Conservation (phyloP, 495 filamentous ascomycete genomes). For the Cairneyella variabilis region DNA sequence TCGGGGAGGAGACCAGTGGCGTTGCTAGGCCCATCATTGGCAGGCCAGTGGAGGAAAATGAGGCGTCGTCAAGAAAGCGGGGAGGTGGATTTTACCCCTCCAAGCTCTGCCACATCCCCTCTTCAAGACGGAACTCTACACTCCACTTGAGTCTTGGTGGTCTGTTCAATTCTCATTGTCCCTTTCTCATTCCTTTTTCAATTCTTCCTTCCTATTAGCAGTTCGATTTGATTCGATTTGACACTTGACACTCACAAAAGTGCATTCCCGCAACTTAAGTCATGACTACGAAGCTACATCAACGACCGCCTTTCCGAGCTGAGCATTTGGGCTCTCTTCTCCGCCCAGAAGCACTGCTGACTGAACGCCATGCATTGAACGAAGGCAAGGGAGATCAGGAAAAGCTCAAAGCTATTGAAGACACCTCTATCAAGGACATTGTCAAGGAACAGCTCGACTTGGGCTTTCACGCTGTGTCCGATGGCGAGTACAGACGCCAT, state of each 20-base stretch:
- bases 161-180: too few species aligned
- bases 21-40: not conserved
- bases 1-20: not conserved
- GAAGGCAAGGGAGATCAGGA: conserved; percentile 35
- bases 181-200: not conserved
- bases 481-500: conserved; percentile 73
- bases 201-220: not conserved
- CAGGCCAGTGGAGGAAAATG: not conserved
- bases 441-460: conserved; percentile 62
- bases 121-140: too few species aligned
- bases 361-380: conserved; percentile 53
- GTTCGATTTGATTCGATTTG: not conserved
- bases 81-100: not conserved
- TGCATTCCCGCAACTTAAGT: not conserved
- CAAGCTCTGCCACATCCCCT: not conserved
- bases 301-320: conserved; percentile 71
- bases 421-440: conserved; percentile 62
- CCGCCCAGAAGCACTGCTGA: conserved; percentile 64
- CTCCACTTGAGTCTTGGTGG: too few species aligned
- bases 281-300: conserved; percentile 36
- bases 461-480: conserved; percentile 64
- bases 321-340: conserved; percentile 84
- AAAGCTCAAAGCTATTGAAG: conserved; percentile 51
- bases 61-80: not conserved
- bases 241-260: not conserved